Percentiles rank a stretch among this genome's conserved stretches.
Conservation (phyloP, 306 rosid genomes). For the Mimosa bimucronata region DNA sequence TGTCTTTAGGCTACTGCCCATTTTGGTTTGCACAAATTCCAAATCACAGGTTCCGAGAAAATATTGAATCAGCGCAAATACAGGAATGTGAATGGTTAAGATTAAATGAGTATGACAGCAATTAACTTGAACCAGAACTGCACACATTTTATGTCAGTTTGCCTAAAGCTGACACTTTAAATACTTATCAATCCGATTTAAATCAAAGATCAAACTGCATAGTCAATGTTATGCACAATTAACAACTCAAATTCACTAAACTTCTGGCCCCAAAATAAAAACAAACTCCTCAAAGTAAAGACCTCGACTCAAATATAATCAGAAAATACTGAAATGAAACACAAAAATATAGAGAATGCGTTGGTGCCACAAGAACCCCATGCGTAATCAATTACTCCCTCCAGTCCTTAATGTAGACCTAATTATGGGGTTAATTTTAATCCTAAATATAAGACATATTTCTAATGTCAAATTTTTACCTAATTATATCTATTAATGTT, state of each 20-base stretch:
- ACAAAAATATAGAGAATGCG: background rate
- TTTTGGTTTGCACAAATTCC: constrained; percentile 10
- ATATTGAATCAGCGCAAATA: background rate
- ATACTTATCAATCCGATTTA: background rate
- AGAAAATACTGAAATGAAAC: background rate
- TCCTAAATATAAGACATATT: no score
- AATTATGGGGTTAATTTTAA: no score
- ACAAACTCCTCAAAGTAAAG: background rate
- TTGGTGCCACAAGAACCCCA: background rate
- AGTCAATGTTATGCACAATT: background rate
- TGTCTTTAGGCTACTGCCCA: background rate
- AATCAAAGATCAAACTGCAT: background rate
- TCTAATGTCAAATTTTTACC: no score
- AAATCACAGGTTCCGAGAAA: background rate
- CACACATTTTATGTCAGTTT: background rate
- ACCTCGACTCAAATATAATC: background rate
- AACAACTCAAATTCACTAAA: background rate
- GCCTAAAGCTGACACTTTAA: background rate
- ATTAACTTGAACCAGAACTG: background rate
- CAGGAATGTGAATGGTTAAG: background rate
- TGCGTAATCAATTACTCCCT: background rate
- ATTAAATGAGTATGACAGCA: background rate
- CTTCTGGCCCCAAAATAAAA: background rate
- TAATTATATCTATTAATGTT: no score
- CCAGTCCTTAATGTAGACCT: no score